Base-by-base conservation (phyloP, 805 yeast species). In the Candida gorgasii region DNA sequence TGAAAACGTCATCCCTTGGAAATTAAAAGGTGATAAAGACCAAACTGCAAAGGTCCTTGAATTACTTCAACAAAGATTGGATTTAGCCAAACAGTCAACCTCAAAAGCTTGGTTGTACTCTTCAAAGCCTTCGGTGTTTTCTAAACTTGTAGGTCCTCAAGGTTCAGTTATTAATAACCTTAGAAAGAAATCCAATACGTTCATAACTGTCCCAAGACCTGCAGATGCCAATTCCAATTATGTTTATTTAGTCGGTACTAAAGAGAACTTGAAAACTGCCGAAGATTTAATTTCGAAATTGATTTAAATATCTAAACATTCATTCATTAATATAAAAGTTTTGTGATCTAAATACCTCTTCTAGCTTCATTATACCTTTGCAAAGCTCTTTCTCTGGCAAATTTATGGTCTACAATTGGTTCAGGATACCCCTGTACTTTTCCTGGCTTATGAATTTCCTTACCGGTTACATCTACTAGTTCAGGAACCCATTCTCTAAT, bases 71-170 rank as follows among this genome's bases (percentile, higher is more conserved):
- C 67, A 67, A 18, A 67, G 79, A 43, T 62, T 86, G 51, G 73
- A 62, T 22, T 60, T 62, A 31, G 79, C 79, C 39, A 55, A 69
- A 44, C 53, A 56, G 16, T 79, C 78, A 39, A 71, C 73, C 33
- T 54, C 66, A 31, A 69, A 67, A 36, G 93, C 82, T 11, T 86
- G 79, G 77, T 64, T 85, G 46, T 84, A 84, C 75, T 64, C 79
- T 29, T 62, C 76, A 31, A 72, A 78, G 44, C 61, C 72, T 19
- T 63, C 79, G 11, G 57, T 63, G 19, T 84, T 85, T 61, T 76
- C 84, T 44, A 77, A 73, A 58, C 70, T 88, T 40, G 78, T 89
- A 49, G 96, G 96, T 7, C 80, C 88, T 12, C 83, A 79, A 51
- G 96, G 96, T 36, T 64, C 80, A 26, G 80, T 77, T 47, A 71